Conservation (phyloP, 192 early-diverging fungal species). For the Coemansia sp. region DNA sequence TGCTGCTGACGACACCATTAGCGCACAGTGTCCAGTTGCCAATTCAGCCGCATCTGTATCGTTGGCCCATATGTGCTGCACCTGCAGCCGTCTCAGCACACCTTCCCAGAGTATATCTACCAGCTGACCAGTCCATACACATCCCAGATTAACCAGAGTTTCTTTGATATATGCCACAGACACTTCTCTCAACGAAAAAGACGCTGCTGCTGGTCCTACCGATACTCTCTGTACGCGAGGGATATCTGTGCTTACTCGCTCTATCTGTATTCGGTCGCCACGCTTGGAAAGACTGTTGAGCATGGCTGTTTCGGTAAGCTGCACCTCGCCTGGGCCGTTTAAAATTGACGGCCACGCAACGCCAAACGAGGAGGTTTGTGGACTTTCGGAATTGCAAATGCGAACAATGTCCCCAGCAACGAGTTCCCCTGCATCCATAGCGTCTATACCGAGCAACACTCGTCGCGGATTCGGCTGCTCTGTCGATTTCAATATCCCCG, state of each 20-base stretch:
- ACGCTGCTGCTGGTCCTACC: constrained; percentile 12
- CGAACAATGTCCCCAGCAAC: constrained; percentile 38
- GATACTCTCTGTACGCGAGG: constrained; percentile 12
- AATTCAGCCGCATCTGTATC: too few relatives aligned
- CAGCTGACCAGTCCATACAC: constrained; percentile 17
- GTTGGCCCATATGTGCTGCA: too few relatives aligned
- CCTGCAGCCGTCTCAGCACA: too few relatives aligned
- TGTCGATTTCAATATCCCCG: not conserved
- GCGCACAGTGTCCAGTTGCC: constrained; percentile 5
- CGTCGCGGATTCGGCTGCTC: constrained; percentile 9
- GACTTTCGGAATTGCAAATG: not conserved
- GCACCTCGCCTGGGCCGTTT: constrained; percentile 9
- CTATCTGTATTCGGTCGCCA: constrained; percentile 30
- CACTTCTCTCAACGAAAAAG: constrained; percentile 8
- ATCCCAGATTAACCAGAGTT: constrained; percentile 29
- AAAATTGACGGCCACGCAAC: constrained; percentile 42
- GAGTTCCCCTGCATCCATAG: constrained; percentile 23
- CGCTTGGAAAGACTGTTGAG: constrained; percentile 36
- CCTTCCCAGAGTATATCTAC: too few relatives aligned
- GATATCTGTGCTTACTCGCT: constrained; percentile 9
- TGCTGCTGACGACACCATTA: too few relatives aligned
- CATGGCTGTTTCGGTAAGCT: constrained; percentile 18
- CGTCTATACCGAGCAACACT: constrained; percentile 18
- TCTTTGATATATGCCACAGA: constrained; percentile 19
- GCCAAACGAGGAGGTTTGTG: constrained; percentile 14